Evolutionary conservation across 2,329 filamentous ascomycete species (phyloP), one percentile per base, ranked within the genome.

Genomic region (Gremmenia infestans): DNA sequence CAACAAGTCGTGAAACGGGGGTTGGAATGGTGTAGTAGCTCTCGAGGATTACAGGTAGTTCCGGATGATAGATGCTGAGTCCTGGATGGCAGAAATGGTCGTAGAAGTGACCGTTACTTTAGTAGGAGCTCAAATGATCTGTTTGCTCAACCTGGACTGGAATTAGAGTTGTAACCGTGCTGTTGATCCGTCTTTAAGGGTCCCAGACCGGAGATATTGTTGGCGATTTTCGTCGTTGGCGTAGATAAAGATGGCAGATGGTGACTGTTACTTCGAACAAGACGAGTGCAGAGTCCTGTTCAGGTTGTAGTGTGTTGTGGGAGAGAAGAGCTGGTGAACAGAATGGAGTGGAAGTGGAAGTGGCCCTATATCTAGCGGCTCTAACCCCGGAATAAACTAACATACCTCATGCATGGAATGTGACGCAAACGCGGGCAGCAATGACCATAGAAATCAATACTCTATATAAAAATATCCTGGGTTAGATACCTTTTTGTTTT

Each of bases 111-210:
- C 28, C 8, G 28, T 7, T 32, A 32, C 50, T 47, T 8, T 49
- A 40, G 53, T 51, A 39, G 52, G 40, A 48, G 52, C 37, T 40
- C 37, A 17, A 15, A 40, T 45, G 37, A 14, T 48, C 14, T 17
- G 14, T 23, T 36, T 47, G 32, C 45, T 17, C 49, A 15, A 15
- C 47, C 53, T 53, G 48, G 40, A 19, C 50, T 42, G 40, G 4
- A 46, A 47, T 32, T 40, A 2, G 50, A 40, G 48, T 49, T 48
- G 50, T 51, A 48, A 51, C 53, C 48, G 54, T 40, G 14, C 15
- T 15, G 17, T 15, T 40, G 14, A 17, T 15, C 37, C 35, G 43
- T 50, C 25, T 52, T 49, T 25, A 42, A 53, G 54, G 53, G 53
- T 14, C 28, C 28, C 15, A 39, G 32, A 42, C 32, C 40, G 35